Conservation (phyloP, 257 asterid species). For the Cynanchum wilfordii region DNA sequence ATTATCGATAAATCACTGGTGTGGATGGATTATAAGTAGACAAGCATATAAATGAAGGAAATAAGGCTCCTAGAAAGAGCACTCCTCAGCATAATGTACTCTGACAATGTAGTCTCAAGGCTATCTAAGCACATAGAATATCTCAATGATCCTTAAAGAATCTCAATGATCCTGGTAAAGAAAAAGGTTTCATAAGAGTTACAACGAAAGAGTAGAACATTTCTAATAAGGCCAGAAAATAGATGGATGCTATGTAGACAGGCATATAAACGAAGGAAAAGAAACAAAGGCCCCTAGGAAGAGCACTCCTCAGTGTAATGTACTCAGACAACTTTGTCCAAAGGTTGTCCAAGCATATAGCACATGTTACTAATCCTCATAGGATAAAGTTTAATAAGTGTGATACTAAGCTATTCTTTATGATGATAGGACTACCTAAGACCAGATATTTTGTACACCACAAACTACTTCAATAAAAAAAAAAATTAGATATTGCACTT, state of each 20-base stretch:
- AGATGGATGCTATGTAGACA: too few species aligned
- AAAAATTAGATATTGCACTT: background rate
- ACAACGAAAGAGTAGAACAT: too few species aligned
- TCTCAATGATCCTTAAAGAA: background rate
- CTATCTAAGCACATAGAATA: background rate
- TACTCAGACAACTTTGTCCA: background rate
- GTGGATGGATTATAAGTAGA: background rate
- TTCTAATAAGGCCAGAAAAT: too few species aligned
- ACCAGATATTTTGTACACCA: background rate
- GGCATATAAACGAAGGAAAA: too few species aligned
- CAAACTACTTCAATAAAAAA: background rate
- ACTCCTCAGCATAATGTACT: background rate
- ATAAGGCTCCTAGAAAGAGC: background rate
- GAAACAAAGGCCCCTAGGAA: too few species aligned
- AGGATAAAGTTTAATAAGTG: background rate
- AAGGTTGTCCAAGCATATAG: background rate
- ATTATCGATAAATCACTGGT: slow-evolving; percentile 2
- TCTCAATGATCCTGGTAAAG: too few species aligned
- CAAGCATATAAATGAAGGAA: background rate
- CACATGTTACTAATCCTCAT: background rate
- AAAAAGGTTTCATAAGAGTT: background rate
- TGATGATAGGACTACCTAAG: background rate
- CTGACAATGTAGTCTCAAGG: background rate
- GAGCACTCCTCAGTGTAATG: background rate
- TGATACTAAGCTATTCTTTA: background rate